Conservation (phyloP, 2,329 filamentous ascomycete genomes). For the Cercospora beticola region DNA sequence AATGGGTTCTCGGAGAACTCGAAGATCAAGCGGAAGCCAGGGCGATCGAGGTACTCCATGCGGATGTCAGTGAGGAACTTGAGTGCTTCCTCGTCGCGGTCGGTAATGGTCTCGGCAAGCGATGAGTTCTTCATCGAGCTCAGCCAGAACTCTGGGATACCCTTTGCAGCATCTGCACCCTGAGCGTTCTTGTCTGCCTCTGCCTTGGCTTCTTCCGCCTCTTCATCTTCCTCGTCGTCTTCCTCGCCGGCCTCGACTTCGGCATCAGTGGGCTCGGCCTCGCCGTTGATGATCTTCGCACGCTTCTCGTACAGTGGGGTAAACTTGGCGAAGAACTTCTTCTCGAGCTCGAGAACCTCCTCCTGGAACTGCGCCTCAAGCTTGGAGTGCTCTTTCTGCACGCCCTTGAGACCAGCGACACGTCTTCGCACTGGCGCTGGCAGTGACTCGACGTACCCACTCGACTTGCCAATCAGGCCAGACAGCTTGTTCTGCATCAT, state of each 20-base stretch:
- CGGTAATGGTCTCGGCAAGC: conserved; percentile 97
- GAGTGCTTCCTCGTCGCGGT: conserved; percentile 90
- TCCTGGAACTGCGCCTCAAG: conserved; percentile 98
- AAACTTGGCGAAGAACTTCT: conserved; percentile 99
- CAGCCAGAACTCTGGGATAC: conserved; percentile 99
- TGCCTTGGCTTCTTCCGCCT: conserved; percentile 54
- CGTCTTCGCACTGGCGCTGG: conserved; percentile 85
- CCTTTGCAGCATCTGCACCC: conserved; percentile 59
- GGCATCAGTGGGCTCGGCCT: conserved; percentile 77
- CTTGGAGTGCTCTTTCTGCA: conserved; percentile 98
- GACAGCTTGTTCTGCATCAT: conserved; percentile 98
- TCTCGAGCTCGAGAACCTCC: conserved; percentile 95
- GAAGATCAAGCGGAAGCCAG: conserved; percentile 97
- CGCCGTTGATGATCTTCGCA: conserved; percentile 86
- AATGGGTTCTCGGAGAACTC: conserved; percentile 94
- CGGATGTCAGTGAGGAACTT: conserved; percentile 89
- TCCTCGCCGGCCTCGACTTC: conserved; percentile 86
- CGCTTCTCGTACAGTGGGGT: conserved; percentile 96
- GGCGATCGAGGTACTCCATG: conserved; percentile 99
- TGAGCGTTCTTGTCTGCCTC: conserved; percentile 58
- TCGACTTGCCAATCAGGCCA: conserved; percentile 88
- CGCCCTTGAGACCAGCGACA: conserved; percentile 92
- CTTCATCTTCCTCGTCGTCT: conserved; percentile 68
- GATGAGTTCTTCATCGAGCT: conserved; percentile 99
- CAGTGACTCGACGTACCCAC: conserved; percentile 96